Evolutionary conservation across 2,329 filamentous ascomycete genomes (phyloP), one percentile per base, ranked within the genome.

Genomic region (Trichoderma endophyticum): DNA sequence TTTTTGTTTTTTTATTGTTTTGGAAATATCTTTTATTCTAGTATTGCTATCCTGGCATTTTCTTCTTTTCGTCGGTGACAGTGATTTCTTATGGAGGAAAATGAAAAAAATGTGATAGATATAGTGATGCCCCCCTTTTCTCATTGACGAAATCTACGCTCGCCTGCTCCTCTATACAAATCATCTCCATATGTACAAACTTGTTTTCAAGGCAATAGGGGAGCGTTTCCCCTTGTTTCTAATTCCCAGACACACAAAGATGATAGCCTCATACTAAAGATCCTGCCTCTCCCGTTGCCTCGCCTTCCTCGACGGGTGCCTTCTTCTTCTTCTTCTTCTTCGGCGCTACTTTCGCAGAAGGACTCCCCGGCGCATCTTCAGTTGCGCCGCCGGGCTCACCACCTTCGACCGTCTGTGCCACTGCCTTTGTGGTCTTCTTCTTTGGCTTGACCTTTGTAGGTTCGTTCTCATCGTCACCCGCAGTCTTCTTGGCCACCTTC

Each of bases 301-400:
- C 77, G 51, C 79, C 80, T 36, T 79, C 77, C 2, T 74, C 80
- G 24, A 76, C 74, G 6, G 75, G 77, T 81, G 77, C 80, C n/a
- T 69, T 69, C 79, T 80, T 84, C 76, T 83, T 86, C 79, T 86
- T 87, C 78, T 86, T 85, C 76, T 83, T 87, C 79, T 82, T 83
- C 77, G 84, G 83, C 2, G 80, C 77, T 4, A 39, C 64, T 32
- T 72, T 62, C 4, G n/a, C 15, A 21, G 66, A 11, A 75, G 48
- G 11, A 12, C 30, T 63, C 4, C 12, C 68, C n/a, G 30, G 39
- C 11, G 30, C 8, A 18, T 63, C 59, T 11, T 76, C 21, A 32
- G 32, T 9, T n/a, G 15, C 36, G 21, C 30, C 28, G 18, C 67
- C 48, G 4, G 57, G 39, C 28, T 70, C 67, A 8, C 30, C 21